Evolutionary conservation across 1,284 basidiomycete species (phyloP), one percentile per base, ranked within the genome.

Genomic region (Agaricales sp.): DNA sequence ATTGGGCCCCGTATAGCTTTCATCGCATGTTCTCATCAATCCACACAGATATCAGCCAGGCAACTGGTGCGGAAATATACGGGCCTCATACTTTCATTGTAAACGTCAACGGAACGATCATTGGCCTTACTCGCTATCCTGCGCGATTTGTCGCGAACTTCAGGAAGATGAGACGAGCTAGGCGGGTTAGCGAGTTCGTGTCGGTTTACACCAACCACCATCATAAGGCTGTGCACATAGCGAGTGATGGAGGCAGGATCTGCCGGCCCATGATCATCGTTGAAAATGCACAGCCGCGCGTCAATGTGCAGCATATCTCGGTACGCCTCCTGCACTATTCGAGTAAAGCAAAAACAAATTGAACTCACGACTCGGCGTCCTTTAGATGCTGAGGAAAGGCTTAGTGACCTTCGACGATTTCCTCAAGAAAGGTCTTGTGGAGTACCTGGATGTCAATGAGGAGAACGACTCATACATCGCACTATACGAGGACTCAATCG

Each of bases 361-460:
- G n/a, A n/a, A n/a, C n/a, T n/a, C n/a, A n/a, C n/a, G n/a, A n/a
- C n/a, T n/a, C n/a, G 76, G 53, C 8, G 51, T 55, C 30, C 51
- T 56, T 3, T 58, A 92, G 82, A 71, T 87, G 63, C 75, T 99
- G 49, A 95, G 95, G 63, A 77, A 81, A 51, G 85, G 82, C 22
- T 70, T 71, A 46, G 76, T 91, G 46, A 80, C 82, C 0, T 99
- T 99, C 61, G 95, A 99, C 65, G 92, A 96, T 64, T 99, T 99
- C 68, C 73, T 99, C 16, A 78, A 79, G 45, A 82, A 83, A 51
- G 96, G 96, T n/a, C 75, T 99, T n/a, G 90, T 99, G 56, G 96
- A 99, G 65, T 99, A 99, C 63, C 80, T 99, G 44, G 96, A 99
- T 62, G 95, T 98, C 53, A 99, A 99, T 64, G 96, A 99, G 66